Percentiles rank a stretch among this genome's conserved stretches.
phyloP scores from a whole-genome alignment of 2,329 filamentous ascomycete genomes.

The Scedosporium apiospermum region DNA sequence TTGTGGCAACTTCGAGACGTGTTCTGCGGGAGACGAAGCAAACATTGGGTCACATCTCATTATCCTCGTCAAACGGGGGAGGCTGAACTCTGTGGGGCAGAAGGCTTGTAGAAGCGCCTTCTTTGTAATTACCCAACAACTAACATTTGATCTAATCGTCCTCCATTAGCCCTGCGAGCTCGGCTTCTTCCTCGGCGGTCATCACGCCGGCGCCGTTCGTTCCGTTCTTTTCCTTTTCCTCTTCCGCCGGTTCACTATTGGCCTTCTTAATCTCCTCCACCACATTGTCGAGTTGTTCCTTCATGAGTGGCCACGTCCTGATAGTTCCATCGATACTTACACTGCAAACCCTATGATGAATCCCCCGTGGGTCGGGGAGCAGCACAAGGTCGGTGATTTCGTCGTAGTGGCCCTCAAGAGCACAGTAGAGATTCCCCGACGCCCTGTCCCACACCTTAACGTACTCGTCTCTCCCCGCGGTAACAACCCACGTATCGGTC shows the following conservation, averaged over 20 bases:
- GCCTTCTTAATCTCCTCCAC: conserved; percentile 35
- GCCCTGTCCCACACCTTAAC: conserved; percentile 79
- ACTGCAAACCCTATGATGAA: conserved; percentile 53
- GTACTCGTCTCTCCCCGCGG: conserved; percentile 84
- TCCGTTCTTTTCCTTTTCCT: conserved; percentile 37
- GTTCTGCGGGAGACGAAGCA: too few species aligned
- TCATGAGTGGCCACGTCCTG: conserved; percentile 69
- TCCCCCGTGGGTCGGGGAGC: conserved; percentile 30
- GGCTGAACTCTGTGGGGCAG: not conserved
- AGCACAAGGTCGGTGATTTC: conserved; percentile 78
- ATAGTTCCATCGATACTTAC: conserved; percentile 87
- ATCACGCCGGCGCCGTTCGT: conserved; percentile 44
- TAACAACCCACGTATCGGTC: conserved; percentile 69
- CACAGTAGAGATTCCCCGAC: conserved; percentile 63
- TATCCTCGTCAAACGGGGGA: too few species aligned
- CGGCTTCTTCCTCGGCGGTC: conserved; percentile 85
- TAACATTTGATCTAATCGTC: conserved; percentile 25
- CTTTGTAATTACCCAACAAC: not conserved
- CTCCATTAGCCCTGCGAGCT: conserved; percentile 85
- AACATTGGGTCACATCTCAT: too few species aligned
- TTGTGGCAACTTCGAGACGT: too few species aligned
- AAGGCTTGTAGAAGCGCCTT: not conserved
- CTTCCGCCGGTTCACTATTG: conserved; percentile 39
- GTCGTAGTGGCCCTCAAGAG: conserved; percentile 78
- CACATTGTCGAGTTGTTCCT: conserved; percentile 42